Evolutionary conservation across 2,329 filamentous ascomycete genomes (phyloP), one percentile per base, ranked within the genome.

Genomic region (Meredithiella fracta): DNA sequence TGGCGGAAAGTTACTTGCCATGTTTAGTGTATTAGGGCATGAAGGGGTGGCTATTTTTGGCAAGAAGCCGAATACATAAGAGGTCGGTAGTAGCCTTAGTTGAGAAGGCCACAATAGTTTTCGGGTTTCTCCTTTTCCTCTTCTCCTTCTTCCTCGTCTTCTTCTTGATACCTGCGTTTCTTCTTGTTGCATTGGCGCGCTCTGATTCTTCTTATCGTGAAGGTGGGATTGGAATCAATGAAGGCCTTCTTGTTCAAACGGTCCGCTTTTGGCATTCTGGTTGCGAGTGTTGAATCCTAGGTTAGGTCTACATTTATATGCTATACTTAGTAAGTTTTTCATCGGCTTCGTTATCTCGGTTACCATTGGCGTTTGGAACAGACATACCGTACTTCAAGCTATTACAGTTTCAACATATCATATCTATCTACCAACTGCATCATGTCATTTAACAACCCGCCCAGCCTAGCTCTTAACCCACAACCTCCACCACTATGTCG

Each of bases 241-340:
- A 38, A 29, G 29, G 20, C 47, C 15, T 55, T 51, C 34, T 40
- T 55, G n/a, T 51, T 42, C 25, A 15, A 50, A 40, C 23, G 44
- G 14, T n/a, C 47, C 9, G 22, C 34, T 20, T 55, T 51, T 31
- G 47, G 50, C 51, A 51, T 51, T 9, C 34, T 55, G 9, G 47
- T 42, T 51, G 47, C 47, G n/a, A 51, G 44, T 20, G 37, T 42
- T 51, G 34, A 44, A 17, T 55, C 54, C 20, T 55, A 51, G 25
- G 23, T 23, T 34, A n/a, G 11, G 37, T 9, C 17, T 3, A 49
- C n/a, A 42, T n/a, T 4, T 3, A 49, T 42, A 42, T n/a, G 14
- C n/a, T 42, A 25, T 49, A 49, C n/a, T 49, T 25, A 49, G 20
- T 49, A 26, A 2, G 40, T 17, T 44, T n/a, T 44, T 14, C 11